A percentile compares a stretch with the other conserved stretches of the same genome.
Conservation (phyloP, 1,284 basidiomycete species). For the Microbotryum silenes-acaulis region DNA sequence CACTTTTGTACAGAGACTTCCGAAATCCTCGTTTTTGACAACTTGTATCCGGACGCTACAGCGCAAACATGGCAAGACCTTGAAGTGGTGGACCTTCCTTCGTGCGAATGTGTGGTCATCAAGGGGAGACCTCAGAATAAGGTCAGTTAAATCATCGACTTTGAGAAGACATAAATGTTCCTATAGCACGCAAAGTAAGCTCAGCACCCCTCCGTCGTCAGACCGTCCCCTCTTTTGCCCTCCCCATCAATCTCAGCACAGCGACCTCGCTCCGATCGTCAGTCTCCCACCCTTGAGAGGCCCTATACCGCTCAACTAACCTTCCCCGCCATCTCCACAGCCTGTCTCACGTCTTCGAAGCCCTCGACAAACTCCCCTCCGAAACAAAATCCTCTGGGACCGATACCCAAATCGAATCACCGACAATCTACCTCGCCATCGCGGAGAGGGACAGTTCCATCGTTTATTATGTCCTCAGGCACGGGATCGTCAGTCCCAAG, state of each 20-base stretch:
- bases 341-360: conserved; percentile 10
- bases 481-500: conserved; percentile 33
- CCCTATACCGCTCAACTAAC: not conserved
- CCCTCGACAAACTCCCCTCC: conserved; percentile 4
- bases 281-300: not conserved
- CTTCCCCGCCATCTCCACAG: not conserved
- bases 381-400: not conserved
- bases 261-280: conserved; percentile 17
- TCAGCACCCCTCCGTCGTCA: not conserved
- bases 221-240: conserved; percentile 8
- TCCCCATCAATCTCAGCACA: conserved; percentile 13
- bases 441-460: conserved; percentile 31
- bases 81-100: conserved; percentile 16
- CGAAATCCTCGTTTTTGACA: not conserved
- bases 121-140: conserved; percentile 4
- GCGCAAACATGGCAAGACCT: conserved; percentile 32
- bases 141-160: not conserved
- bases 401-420: not conserved
- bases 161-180: fast-evolving
- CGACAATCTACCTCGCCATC: conserved; percentile 26
- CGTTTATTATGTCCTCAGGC: conserved; percentile 33
- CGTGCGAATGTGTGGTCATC: conserved; percentile 14
- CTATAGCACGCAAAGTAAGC: too few relatives aligned
- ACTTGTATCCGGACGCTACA: not conserved
- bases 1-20: too few relatives aligned